phyloP scores from a whole-genome alignment of 768 basidiomycete genomes.

The Mycena epipterygia region DNA sequence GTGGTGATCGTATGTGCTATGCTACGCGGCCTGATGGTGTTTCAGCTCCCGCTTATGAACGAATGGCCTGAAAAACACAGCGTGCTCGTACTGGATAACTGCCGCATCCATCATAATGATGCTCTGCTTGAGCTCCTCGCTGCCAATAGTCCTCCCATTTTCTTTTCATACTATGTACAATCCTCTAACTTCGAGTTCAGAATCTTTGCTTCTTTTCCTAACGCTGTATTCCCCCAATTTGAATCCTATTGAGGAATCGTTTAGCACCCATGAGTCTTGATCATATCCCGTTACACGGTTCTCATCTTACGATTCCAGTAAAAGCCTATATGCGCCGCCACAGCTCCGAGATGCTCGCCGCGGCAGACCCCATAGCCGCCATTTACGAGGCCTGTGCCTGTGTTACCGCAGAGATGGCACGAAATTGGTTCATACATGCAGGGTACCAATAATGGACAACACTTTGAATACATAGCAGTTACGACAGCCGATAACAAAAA shows the following conservation, averaged over 20 bases:
- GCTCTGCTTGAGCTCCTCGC: neutral
- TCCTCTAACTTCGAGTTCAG: neutral
- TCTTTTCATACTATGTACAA: neutral
- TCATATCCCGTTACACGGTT: neutral
- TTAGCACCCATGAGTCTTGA: neutral
- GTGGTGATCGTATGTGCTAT: neutral
- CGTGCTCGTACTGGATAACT: conserved; percentile 1
- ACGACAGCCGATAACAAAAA: no score
- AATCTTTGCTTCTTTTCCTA: neutral
- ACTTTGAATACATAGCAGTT: neutral
- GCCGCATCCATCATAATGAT: conserved; percentile 1
- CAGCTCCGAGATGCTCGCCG: neutral
- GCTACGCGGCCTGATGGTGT: neutral
- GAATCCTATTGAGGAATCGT: neutral
- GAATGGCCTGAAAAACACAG: no score
- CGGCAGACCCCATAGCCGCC: neutral
- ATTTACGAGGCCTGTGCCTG: neutral
- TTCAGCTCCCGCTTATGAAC: neutral
- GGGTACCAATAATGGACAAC: neutral
- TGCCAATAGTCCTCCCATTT: neutral
- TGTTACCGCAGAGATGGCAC: neutral
- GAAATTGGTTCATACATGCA: neutral
- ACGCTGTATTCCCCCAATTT: neutral
- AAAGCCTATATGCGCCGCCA: neutral
- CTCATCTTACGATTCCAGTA: neutral